A percentile compares a stretch with the other conserved stretches of the same genome.
These are phyloP conservation scores for Friedmanniomyces endolithicus DNA, from an alignment of 495 filamentous ascomycete genomes.

Conservation along the genomic window DNA sequence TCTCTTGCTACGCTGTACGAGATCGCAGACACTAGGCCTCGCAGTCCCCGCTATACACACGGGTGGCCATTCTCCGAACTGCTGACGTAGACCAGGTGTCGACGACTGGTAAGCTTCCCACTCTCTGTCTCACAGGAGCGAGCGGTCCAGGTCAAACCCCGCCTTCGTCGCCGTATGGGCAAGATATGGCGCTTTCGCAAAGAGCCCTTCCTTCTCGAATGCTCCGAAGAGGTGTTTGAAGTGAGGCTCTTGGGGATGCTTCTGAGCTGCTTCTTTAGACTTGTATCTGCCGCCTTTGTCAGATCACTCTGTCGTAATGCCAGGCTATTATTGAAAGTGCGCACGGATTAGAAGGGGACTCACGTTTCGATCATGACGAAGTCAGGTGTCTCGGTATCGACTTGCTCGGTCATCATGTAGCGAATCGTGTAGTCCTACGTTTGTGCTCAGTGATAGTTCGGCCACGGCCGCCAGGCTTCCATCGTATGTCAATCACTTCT, in stretches of 20 bases:
- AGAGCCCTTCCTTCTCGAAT: conserved; percentile 3
- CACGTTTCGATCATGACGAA: conserved; percentile 20
- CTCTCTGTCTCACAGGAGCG: neutral
- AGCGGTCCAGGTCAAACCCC: conserved; percentile 8
- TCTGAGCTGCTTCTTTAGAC: conserved; percentile 1
- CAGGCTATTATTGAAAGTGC: too few species aligned
- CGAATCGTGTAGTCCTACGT: conserved; percentile 6
- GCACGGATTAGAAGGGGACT: neutral
- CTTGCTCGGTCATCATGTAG: conserved; percentile 12
- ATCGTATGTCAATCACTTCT: neutral
- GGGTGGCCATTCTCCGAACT: too few species aligned
- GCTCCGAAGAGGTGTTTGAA: conserved; percentile 3
- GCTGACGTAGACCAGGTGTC: too few species aligned
- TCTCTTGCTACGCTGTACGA: too few species aligned
- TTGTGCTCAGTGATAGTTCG: neutral
- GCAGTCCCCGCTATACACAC: too few species aligned
- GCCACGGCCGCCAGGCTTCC: neutral
- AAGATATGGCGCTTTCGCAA: conserved; percentile 1
- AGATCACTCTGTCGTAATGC: neutral
- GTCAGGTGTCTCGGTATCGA: conserved; percentile 19
- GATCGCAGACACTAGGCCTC: too few species aligned
- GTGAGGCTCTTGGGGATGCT: neutral
- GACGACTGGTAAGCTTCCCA: too few species aligned
- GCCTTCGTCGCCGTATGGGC: conserved; percentile 2
- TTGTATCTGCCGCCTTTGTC: neutral